phyloP scores from a whole-genome alignment of 495 filamentous ascomycete species.

The Hamigera avellanea region DNA sequence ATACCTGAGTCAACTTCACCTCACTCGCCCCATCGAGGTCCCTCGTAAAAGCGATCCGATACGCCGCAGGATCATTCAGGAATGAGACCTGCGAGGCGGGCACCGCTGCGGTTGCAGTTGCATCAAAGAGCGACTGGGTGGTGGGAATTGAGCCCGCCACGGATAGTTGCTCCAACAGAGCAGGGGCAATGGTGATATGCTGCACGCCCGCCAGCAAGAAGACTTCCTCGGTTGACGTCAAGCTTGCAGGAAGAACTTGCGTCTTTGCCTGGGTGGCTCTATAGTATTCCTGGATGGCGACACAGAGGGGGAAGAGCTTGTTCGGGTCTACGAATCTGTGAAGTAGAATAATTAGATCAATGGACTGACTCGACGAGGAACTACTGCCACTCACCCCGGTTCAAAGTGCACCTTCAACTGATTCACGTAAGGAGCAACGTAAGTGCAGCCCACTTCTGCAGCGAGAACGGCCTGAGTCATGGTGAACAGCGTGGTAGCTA shows the following conservation, averaged over 20 bases:
- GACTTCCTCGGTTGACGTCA: constrained; percentile 45
- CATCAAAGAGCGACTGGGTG: constrained; percentile 26
- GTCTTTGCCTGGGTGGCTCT: constrained; percentile 28
- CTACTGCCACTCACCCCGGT: constrained; percentile 28
- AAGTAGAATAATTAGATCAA: not conserved
- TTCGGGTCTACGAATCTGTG: constrained; percentile 24
- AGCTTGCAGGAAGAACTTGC: constrained; percentile 43
- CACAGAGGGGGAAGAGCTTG: constrained; percentile 35
- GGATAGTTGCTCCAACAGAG: constrained; percentile 35
- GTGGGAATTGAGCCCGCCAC: constrained; percentile 17
- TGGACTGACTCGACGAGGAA: no score
- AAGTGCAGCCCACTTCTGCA: constrained; percentile 43
- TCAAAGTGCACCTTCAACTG: constrained; percentile 53
- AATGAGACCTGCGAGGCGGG: constrained; percentile 12
- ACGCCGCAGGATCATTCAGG: constrained; percentile 31
- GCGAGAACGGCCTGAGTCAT: constrained; percentile 46
- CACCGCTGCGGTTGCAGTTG: constrained; percentile 5
- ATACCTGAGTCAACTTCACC: constrained; percentile 39
- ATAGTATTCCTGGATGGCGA: constrained; percentile 43
- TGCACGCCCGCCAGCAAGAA: constrained; percentile 44
- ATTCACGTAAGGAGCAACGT: constrained; percentile 54
- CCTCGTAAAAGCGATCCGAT: constrained; percentile 37
- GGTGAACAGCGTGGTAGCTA: constrained; percentile 53
- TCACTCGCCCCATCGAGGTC: constrained; percentile 36
- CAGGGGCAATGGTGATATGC: constrained; percentile 46